Conservation (phyloP, 495 filamentous ascomycete species). For the Aspergillus avenaceus region DNA sequence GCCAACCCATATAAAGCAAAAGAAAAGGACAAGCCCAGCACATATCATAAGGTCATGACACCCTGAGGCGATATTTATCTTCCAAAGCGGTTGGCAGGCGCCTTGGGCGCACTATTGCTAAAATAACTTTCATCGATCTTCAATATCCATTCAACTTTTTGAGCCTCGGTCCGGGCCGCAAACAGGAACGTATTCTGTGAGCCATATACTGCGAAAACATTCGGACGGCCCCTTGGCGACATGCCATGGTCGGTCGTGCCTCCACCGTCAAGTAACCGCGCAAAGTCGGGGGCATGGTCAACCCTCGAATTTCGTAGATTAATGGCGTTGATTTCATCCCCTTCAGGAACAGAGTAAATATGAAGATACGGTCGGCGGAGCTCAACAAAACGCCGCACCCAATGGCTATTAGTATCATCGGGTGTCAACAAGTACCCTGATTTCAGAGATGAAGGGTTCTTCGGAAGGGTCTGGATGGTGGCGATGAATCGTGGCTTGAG, state of each 20-base stretch:
- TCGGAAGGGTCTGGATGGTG: conserved; percentile 65
- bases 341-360: conserved; percentile 74
- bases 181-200: conserved; percentile 93
- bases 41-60: background rate
- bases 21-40: conserved; percentile 12
- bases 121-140: conserved; percentile 65
- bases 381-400: conserved; percentile 90
- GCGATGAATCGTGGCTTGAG: conserved; percentile 58
- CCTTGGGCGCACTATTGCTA: conserved; percentile 31
- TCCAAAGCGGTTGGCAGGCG: conserved; percentile 19
- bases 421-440: conserved; percentile 81
- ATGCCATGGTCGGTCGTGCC: conserved; percentile 23
- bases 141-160: conserved; percentile 93
- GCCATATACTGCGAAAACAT: conserved; percentile 91
- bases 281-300: conserved; percentile 82
- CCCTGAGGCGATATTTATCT: conserved; percentile 1
- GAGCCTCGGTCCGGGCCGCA: conserved; percentile 75
- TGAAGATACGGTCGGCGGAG: conserved; percentile 90
- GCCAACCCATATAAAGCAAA: background rate
- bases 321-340: conserved; percentile 86
- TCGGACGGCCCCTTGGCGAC: conserved; percentile 53
- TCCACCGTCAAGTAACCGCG: conserved; percentile 62
- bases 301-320: conserved; percentile 80
- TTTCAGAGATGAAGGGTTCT: conserved; percentile 72
- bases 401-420: conserved; percentile 63